Percentiles rank a stretch among this genome's conserved stretches.
phyloP scores from a whole-genome alignment of 352 stramenopile genomes.

The Phytophthora litchii region DNA sequence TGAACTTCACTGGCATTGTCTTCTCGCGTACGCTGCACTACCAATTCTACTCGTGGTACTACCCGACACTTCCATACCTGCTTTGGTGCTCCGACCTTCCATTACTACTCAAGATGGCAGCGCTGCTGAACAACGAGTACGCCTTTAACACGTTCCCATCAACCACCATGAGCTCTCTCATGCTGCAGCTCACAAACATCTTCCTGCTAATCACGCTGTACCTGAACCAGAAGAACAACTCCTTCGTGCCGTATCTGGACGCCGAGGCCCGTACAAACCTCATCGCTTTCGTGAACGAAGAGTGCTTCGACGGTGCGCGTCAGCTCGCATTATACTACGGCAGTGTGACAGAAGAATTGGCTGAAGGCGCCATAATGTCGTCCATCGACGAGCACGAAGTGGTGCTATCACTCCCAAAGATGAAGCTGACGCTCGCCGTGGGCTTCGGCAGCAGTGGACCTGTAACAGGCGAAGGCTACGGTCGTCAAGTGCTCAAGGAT shows the following conservation, averaged over 20 bases:
- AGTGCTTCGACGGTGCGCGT: constrained; percentile 75
- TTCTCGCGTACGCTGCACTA: constrained; percentile 98
- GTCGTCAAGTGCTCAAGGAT: constrained; percentile 60
- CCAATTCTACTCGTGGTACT: constrained; percentile 98
- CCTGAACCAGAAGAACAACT: constrained; percentile 64
- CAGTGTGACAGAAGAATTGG: constrained; percentile 80
- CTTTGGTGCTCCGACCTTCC: constrained; percentile 91
- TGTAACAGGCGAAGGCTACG: constrained; percentile 77
- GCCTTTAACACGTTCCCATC: constrained; percentile 97
- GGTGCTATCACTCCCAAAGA: constrained; percentile 74
- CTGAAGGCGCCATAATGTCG: constrained; percentile 56
- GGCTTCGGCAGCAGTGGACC: constrained; percentile 82
- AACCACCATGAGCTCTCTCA: constrained; percentile 88
- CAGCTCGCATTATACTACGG: constrained; percentile 85
- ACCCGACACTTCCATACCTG: constrained; percentile 94
- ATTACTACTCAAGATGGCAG: constrained; percentile 84
- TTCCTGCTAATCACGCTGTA: constrained; percentile 85
- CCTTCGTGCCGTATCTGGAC: constrained; percentile 81
- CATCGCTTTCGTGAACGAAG: constrained; percentile 76
- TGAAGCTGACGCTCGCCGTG: constrained; percentile 84
- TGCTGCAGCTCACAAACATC: constrained; percentile 93
- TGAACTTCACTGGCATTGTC: constrained; percentile 97
- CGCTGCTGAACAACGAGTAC: constrained; percentile 82
- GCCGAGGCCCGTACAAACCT: constrained; percentile 72
- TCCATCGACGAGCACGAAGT: constrained; percentile 88